Evolutionary conservation across 768 basidiomycete genomes (phyloP), one percentile per base, ranked within the genome.

Genomic region (Agrocybe praecox): DNA sequence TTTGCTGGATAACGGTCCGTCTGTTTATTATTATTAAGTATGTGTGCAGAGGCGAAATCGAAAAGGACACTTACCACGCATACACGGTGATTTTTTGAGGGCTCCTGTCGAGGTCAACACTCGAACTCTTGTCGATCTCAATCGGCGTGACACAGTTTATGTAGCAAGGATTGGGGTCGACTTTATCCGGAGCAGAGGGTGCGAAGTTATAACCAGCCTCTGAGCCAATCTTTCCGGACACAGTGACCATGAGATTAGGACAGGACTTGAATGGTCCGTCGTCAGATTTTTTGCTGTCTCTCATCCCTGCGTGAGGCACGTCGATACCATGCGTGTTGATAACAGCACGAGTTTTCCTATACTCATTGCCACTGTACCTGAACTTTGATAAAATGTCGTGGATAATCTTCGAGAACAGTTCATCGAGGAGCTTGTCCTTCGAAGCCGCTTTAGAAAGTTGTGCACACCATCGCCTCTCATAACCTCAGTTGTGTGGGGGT

Each of bases 1-100:
- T 52, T 34, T 70, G 69, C 22, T 57, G 44, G 7, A 62, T 46
- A 42, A 70, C 62, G 34, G 58, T 57, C 46, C 60, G 58, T 15
- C 62, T 65, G 40, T n/a, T 5, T 4, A 40, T 40, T 14, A 14
- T 4, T 9, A 9, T 29, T n/a, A n/a, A 34, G 15, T 34, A 15
- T 7, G 15, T 7, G 33, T 7, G 7, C 8, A 34, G 33, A 34
- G 7, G 33, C n/a, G n/a, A n/a, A n/a, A n/a, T n/a, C n/a, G n/a
- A n/a, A n/a, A n/a, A n/a, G n/a, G n/a, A n/a, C n/a, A 32, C 29
- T 5, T 14, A 61, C 60, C 58, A 50, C 9, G 59, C 64, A 50
- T 67, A 65, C 0, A 57, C 24, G 7, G 56, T 51, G 8, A 64
- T n/a, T 49, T 68, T 65, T 1, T 36, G 40, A 5, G 48, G 22